Evolutionary conservation across 202 grass and related monocot species (phyloP).

Genomic region (Zizania palustris): DNA sequence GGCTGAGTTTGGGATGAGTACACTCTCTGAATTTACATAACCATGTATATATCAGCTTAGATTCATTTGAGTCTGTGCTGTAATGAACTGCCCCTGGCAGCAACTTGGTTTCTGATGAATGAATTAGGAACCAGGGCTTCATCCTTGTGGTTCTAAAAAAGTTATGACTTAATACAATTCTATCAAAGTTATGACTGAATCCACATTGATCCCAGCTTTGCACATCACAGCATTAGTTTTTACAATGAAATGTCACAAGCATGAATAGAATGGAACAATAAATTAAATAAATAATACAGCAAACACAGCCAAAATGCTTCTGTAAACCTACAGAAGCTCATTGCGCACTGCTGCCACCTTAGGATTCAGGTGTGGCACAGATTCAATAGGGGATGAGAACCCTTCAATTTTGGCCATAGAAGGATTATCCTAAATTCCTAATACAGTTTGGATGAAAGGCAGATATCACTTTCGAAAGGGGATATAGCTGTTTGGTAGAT

Average conservation of each 20-base stretch:
- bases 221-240: neutral
- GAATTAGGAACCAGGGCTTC: too few species aligned
- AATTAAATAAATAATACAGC: neutral
- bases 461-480: neutral
- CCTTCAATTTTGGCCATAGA: neutral
- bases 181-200: neutral
- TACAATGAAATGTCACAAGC: neutral
- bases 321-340: neutral
- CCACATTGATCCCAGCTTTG: conserved; percentile 13
- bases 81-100: too few species aligned
- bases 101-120: too few species aligned
- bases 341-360: neutral
- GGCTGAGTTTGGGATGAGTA: too few species aligned
- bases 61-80: too few species aligned
- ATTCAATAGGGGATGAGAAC: neutral
- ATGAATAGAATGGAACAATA: neutral
- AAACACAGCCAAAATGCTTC: neutral
- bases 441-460: neutral
- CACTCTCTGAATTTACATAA: too few species aligned
- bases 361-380: neutral
- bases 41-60: too few species aligned
- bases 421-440: neutral
- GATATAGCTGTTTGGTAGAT: neutral
- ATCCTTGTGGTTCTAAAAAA: too few species aligned
- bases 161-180: neutral